Evolutionary conservation across 2,329 filamentous ascomycete genomes (phyloP).

Genomic region (Blastomyces percursus): DNA sequence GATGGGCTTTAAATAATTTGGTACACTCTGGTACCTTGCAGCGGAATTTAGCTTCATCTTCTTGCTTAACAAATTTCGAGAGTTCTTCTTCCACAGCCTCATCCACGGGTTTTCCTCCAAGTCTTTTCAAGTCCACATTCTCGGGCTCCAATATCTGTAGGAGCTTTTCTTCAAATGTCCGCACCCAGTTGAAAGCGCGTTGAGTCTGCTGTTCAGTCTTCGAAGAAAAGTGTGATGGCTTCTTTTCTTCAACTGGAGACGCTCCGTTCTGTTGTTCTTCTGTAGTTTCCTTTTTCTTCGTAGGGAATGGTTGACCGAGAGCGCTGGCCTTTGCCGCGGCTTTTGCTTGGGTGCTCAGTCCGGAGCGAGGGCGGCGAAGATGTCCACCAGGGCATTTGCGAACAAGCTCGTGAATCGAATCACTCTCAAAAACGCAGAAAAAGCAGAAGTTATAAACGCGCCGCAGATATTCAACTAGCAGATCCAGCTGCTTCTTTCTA

Average conservation of each 20-base stretch:
- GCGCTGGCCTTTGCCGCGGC: constrained; percentile 78
- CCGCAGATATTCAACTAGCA: constrained; percentile 91
- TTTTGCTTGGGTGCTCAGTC: constrained; percentile 71
- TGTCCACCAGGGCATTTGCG: constrained; percentile 97
- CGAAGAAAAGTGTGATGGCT: constrained; percentile 55
- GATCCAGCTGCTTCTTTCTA: constrained; percentile 94
- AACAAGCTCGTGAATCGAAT: constrained; percentile 90
- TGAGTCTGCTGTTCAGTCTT: constrained; percentile 88
- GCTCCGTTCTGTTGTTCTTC: constrained; percentile 53
- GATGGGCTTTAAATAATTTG: constrained; percentile 92
- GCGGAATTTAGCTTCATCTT: constrained; percentile 92
- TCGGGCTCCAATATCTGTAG: constrained; percentile 86
- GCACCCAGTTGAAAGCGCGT: constrained; percentile 96
- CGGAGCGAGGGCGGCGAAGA: constrained; percentile 78
- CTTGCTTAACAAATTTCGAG: constrained; percentile 81
- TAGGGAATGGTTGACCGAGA: constrained; percentile 68
- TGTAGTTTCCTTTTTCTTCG: constrained; percentile 59
- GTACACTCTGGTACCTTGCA: constrained; percentile 94
- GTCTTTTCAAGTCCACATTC: constrained; percentile 73
- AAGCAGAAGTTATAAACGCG: constrained; percentile 99
- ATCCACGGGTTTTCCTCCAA: constrained; percentile 77
- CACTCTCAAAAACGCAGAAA: constrained; percentile 98
- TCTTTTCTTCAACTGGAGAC: constrained; percentile 60
- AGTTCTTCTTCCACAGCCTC: constrained; percentile 82
- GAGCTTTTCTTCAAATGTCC: constrained; percentile 95